A percentile compares a stretch with the other conserved stretches of the same genome.
These are phyloP conservation scores for Fraxinus cuspidata DNA, from an alignment of 257 asterid genomes.

Conservation along the genomic window DNA sequence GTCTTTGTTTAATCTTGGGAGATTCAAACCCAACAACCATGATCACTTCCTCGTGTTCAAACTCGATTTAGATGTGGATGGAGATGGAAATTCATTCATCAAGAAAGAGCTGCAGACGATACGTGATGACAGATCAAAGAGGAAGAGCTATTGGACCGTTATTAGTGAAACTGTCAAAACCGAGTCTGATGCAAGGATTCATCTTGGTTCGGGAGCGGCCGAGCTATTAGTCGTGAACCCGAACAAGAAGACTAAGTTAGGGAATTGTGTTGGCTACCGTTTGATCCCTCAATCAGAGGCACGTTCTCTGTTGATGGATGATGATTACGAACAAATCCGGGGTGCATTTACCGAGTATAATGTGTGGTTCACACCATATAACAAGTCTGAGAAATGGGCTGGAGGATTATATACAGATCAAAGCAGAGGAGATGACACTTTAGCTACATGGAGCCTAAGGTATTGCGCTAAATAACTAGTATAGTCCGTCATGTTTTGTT, in stretches of 20 bases:
- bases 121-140: slow-evolving; percentile 27
- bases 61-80: slow-evolving; percentile 62
- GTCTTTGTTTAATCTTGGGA: no score
- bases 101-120: slow-evolving; percentile 42
- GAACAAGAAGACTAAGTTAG: slow-evolving; percentile 47
- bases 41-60: slow-evolving; percentile 59
- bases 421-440: slow-evolving; percentile 52
- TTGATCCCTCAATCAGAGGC: slow-evolving; percentile 42
- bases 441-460: slow-evolving; percentile 52
- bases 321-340: slow-evolving; percentile 49
- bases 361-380: slow-evolving; percentile 59
- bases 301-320: slow-evolving; percentile 33
- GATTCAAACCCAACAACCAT: no score
- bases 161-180: slow-evolving; percentile 34
- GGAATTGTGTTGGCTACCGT: slow-evolving; percentile 51
- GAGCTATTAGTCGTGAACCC: slow-evolving; percentile 50
- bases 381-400: slow-evolving; percentile 61
- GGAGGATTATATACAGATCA: slow-evolving; percentile 51
- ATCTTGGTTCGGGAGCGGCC: slow-evolving; percentile 31
- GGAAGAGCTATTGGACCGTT: slow-evolving; percentile 56
- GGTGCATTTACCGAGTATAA: slow-evolving; percentile 49
- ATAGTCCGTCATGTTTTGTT: no score
- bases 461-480: slow-evolving; percentile 4
- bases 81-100: slow-evolving; percentile 52
- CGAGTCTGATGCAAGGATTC: slow-evolving; percentile 50